Percentiles rank a stretch among this genome's conserved stretches.
phyloP scores from a whole-genome alignment of 768 basidiomycete species.

The Plicaturopsis crispa region DNA sequence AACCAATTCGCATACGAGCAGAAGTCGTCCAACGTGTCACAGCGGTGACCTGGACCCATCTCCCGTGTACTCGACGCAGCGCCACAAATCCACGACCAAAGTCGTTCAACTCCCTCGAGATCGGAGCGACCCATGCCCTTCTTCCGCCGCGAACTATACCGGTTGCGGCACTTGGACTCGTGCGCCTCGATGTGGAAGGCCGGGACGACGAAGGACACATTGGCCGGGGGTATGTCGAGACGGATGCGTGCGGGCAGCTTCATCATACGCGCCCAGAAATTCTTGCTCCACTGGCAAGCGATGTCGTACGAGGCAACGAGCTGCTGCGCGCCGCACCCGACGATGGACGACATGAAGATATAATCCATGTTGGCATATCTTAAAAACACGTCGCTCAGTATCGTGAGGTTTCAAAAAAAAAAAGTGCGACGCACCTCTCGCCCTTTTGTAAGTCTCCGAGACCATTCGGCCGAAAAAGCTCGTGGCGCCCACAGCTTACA shows the following conservation, averaged over 20 bases:
- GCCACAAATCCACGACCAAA: slow-evolving; percentile 17
- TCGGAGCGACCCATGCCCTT: slow-evolving; percentile 17
- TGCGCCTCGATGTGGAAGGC: slow-evolving; percentile 31
- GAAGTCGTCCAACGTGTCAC: slow-evolving; percentile 11
- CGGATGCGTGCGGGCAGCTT: background rate
- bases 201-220: slow-evolving; percentile 19
- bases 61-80: slow-evolving; percentile 15
- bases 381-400: slow-evolving; percentile 1
- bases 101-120: slow-evolving; percentile 20
- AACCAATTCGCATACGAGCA: slow-evolving; percentile 8
- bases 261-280: background rate
- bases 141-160: slow-evolving; percentile 20
- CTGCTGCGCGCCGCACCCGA: background rate
- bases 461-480: slow-evolving; percentile 18
- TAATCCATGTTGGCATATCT: slow-evolving; percentile 31
- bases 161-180: slow-evolving; percentile 14
- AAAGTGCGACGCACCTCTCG: slow-evolving; percentile 16
- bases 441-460: slow-evolving; percentile 24
- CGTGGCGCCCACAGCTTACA: slow-evolving; percentile 22
- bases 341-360: slow-evolving; percentile 18
- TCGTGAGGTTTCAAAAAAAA: background rate
- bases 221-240: slow-evolving; percentile 17
- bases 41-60: slow-evolving; percentile 16
- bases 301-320: slow-evolving; percentile 9
- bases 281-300: slow-evolving; percentile 4